These are phyloP conservation scores for Asterochloris erici DNA, from an alignment of 139 green algal species.

Conservation along the genomic window DNA sequence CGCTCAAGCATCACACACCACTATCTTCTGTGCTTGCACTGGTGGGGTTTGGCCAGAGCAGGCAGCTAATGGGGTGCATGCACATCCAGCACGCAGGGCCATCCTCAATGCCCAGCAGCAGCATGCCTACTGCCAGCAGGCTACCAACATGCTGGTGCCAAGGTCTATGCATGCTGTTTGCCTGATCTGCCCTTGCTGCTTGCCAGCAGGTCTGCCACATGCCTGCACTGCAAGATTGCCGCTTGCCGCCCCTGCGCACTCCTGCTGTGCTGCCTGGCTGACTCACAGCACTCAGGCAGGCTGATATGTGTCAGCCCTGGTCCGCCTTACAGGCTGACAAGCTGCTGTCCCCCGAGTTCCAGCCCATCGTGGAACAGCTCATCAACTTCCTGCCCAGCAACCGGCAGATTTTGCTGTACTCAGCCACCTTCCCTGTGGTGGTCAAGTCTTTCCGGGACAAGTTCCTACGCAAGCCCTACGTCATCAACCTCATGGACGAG, in stretches of 20 bases:
- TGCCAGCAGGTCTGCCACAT: not conserved
- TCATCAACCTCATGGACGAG: constrained; percentile 99
- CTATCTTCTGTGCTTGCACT: not conserved
- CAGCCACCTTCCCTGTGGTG: constrained; percentile 97
- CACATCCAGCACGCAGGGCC: no score
- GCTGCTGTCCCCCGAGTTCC: constrained; percentile 95
- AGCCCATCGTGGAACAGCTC: constrained; percentile 94
- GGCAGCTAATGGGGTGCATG: no score
- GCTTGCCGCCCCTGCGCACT: not conserved
- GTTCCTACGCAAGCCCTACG: constrained; percentile 94
- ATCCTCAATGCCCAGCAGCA: no score
- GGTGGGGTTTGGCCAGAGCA: not conserved
- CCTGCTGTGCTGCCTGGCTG: not conserved
- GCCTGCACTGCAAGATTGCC: not conserved
- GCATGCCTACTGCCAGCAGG: no score
- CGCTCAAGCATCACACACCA: no score
- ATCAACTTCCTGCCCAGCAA: constrained; percentile 79
- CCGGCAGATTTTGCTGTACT: constrained; percentile 97
- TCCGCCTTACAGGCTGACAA: constrained; percentile 81
- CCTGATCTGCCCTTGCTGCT: no score
- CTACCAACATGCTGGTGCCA: no score
- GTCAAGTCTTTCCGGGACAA: constrained; percentile 98
- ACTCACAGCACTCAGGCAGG: not conserved
- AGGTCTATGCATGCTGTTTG: no score
- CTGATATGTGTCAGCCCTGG: no score